Evolutionary conservation across 164 flowering plant species (phyloP).

Genomic region (Litsea cubeba): DNA sequence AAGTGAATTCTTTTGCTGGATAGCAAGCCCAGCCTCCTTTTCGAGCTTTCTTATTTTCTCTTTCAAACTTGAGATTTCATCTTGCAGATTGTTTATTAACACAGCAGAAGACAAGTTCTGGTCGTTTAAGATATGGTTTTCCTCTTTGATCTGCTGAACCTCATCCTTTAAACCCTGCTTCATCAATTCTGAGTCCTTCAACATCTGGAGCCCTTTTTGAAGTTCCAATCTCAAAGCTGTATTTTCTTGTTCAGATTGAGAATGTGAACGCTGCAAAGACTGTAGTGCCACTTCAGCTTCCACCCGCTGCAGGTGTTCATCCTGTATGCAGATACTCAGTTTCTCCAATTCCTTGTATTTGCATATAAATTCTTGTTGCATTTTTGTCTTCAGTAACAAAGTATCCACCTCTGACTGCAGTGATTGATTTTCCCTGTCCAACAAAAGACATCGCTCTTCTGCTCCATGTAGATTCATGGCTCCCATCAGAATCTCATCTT

Average conservation of each 20-base stretch:
- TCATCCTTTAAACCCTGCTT: slow-evolving; percentile 52
- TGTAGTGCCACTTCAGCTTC: slow-evolving; percentile 55
- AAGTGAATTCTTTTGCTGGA: slow-evolving; percentile 42
- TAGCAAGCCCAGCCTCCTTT: slow-evolving; percentile 47
- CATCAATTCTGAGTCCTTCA: slow-evolving; percentile 58
- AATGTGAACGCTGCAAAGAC: slow-evolving; percentile 45
- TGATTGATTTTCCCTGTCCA: slow-evolving; percentile 56
- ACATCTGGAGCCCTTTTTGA: slow-evolving; percentile 43
- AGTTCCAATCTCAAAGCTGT: slow-evolving; percentile 53
- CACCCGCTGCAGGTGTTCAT: slow-evolving; percentile 44
- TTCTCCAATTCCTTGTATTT: slow-evolving; percentile 62
- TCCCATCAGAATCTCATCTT: slow-evolving; percentile 35
- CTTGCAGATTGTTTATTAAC: slow-evolving; percentile 40
- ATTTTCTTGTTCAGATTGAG: slow-evolving; percentile 70
- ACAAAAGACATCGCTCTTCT: slow-evolving; percentile 43
- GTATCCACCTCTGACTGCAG: slow-evolving; percentile 49
- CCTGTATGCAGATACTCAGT: slow-evolving; percentile 39
- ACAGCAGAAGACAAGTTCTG: slow-evolving; percentile 37
- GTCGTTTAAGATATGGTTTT: slow-evolving; percentile 52
- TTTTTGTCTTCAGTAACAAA: slow-evolving; percentile 40
- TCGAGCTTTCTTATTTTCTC: slow-evolving; percentile 67
- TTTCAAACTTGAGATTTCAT: slow-evolving; percentile 48
- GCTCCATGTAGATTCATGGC: slow-evolving; percentile 37
- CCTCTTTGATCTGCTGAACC: slow-evolving; percentile 37
- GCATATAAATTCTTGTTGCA: slow-evolving; percentile 54